Evolutionary conservation across 83 land plant species (phyloP).

Genomic region (Picea mariana): DNA sequence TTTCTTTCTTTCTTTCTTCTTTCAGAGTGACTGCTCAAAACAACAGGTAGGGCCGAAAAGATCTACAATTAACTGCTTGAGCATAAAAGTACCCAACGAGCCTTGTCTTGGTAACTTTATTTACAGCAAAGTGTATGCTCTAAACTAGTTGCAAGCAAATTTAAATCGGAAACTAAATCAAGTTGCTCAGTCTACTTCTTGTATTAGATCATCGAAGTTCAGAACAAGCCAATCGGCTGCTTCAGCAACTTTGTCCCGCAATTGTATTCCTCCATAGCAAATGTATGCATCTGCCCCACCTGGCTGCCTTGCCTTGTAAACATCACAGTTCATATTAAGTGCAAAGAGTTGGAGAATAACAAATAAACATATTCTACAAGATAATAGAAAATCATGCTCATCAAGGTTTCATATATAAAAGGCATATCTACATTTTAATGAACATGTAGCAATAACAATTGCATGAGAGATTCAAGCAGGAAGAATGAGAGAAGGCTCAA

Average conservation of each 20-base stretch:
- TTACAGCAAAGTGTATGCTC: background rate
- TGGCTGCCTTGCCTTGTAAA: conserved; percentile 74
- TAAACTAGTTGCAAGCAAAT: background rate
- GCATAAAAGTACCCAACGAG: background rate
- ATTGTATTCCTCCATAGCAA: conserved; percentile 87
- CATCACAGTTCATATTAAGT: background rate
- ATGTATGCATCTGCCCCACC: conserved; percentile 94
- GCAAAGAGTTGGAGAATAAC: background rate
- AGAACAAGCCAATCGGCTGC: conserved; percentile 90
- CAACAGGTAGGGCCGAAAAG: background rate
- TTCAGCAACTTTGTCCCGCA: conserved; percentile 79
- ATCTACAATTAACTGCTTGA: background rate
- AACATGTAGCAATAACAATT: background rate
- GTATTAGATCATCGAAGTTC: conserved; percentile 62
- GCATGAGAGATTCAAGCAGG: background rate
- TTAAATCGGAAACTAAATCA: background rate
- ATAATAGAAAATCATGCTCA: background rate
- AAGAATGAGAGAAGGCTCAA: background rate
- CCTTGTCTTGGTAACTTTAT: background rate
- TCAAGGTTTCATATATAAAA: background rate
- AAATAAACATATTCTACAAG: background rate
- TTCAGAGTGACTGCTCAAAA: background rate
- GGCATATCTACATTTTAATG: background rate
- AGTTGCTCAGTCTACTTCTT: conserved; percentile 30
- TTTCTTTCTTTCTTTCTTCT: too few species aligned